These are phyloP conservation scores for Cytospora leucostoma DNA, from an alignment of 2,329 filamentous ascomycete species.

Conservation along the genomic window DNA sequence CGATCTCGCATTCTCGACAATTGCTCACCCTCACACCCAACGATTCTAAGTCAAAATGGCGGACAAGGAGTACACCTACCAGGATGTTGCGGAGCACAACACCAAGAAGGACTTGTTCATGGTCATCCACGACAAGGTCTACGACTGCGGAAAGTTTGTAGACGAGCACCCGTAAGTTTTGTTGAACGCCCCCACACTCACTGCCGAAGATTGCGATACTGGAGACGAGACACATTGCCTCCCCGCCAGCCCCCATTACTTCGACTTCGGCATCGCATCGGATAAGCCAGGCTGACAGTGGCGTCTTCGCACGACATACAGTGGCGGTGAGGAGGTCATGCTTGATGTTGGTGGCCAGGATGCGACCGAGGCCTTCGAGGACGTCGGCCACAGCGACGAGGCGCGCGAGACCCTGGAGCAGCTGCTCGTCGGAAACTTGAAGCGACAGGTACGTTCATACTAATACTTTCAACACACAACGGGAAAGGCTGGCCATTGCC, in stretches of 20 bases:
- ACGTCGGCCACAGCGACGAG: slow-evolving; percentile 98
- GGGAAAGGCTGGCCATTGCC: neutral
- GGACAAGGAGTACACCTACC: slow-evolving; percentile 65
- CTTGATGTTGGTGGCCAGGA: slow-evolving; percentile 96
- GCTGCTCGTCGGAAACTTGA: slow-evolving; percentile 73
- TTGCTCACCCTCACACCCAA: slow-evolving; percentile 13
- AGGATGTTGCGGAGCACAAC: slow-evolving; percentile 82
- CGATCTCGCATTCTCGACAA: slow-evolving; percentile 2
- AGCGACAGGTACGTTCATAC: slow-evolving; percentile 74
- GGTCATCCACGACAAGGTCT: slow-evolving; percentile 95
- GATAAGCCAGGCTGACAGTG: slow-evolving; percentile 32
- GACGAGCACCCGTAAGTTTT: slow-evolving; percentile 87
- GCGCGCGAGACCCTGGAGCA: slow-evolving; percentile 88
- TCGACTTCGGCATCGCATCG: slow-evolving; percentile 5
- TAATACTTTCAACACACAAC: neutral
- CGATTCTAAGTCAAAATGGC: slow-evolving; percentile 41
- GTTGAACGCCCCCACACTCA: slow-evolving; percentile 24
- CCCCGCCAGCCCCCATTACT: too few species aligned
- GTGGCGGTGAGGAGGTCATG: slow-evolving; percentile 96
- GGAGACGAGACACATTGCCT: too few species aligned
- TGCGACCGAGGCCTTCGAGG: slow-evolving; percentile 96
- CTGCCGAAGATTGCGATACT: slow-evolving; percentile 6
- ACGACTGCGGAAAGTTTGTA: slow-evolving; percentile 84
- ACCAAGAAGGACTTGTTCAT: slow-evolving; percentile 92
- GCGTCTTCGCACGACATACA: slow-evolving; percentile 42